Conservation (phyloP, 1,284 basidiomycete species). For the Puccinia hordei region DNA sequence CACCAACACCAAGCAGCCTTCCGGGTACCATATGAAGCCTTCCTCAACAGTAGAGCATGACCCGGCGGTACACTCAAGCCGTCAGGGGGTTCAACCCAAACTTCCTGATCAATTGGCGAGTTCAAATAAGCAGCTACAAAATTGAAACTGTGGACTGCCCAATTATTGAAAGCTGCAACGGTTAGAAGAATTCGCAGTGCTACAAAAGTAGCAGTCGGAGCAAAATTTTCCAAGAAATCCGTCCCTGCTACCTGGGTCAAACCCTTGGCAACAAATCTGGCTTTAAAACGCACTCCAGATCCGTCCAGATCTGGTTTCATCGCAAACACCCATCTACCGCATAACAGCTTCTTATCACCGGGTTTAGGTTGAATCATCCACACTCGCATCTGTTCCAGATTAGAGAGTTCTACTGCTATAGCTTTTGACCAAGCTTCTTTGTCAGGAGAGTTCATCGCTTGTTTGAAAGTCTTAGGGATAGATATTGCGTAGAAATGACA, state of each 20-base stretch:
- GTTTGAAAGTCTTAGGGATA: background rate
- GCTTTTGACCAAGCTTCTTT: background rate
- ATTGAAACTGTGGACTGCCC: constrained; percentile 3
- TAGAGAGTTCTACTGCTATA: background rate
- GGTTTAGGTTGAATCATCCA: background rate
- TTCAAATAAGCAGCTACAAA: constrained; percentile 30
- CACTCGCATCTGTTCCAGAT: background rate
- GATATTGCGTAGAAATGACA: background rate
- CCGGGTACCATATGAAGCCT: constrained; percentile 14
- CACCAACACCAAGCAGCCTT: constrained; percentile 18
- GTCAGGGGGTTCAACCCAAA: background rate
- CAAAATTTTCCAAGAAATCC: background rate
- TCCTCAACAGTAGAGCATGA: background rate
- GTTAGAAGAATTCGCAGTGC: background rate
- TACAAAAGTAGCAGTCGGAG: background rate
- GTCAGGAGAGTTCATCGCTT: background rate
- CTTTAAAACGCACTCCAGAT: background rate
- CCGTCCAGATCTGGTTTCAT: background rate
- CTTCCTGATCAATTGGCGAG: constrained; percentile 17
- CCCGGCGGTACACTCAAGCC: background rate
- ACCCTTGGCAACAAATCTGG: constrained; percentile 10
- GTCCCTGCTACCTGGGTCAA: background rate
- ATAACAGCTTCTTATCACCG: background rate
- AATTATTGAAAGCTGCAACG: background rate
- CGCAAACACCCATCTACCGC: constrained; percentile 20